These are phyloP conservation scores for Hyaloperonospora brassicae DNA, from an alignment of 352 stramenopile genomes.

Conservation along the genomic window DNA sequence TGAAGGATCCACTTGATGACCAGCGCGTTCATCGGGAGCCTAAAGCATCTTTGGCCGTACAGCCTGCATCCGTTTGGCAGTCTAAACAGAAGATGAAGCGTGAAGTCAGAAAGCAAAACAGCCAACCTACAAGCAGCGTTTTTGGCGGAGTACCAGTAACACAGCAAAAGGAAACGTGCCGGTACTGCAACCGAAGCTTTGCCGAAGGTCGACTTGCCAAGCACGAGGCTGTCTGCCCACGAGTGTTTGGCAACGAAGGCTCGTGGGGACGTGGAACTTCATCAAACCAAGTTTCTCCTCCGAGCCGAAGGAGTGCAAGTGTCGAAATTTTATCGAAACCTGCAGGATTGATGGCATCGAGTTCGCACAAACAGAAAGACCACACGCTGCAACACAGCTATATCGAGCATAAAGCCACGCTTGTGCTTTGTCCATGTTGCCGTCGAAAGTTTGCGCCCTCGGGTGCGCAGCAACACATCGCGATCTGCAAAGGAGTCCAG, in stretches of 20 bases:
- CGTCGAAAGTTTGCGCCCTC: constrained; percentile 74
- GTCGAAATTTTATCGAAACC: constrained; percentile 13
- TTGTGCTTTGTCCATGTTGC: constrained; percentile 78
- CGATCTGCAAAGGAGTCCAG: constrained; percentile 77
- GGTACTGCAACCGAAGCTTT: constrained; percentile 72
- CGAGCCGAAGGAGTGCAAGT: constrained; percentile 10
- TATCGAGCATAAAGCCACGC: constrained; percentile 66
- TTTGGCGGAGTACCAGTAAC: constrained; percentile 3
- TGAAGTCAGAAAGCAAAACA: constrained; percentile 12
- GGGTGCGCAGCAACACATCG: constrained; percentile 77
- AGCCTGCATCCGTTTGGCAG: not conserved
- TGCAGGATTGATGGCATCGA: constrained; percentile 11
- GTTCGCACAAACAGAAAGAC: constrained; percentile 35
- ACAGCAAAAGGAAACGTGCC: constrained; percentile 54
- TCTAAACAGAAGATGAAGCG: constrained; percentile 14
- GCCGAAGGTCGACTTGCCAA: constrained; percentile 71
- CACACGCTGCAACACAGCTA: constrained; percentile 64
- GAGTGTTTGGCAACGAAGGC: constrained; percentile 69
- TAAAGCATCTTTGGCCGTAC: constrained; percentile 1
- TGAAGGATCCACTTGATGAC: constrained; percentile 14
- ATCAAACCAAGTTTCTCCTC: constrained; percentile 8
- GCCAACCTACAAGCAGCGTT: constrained; percentile 6
- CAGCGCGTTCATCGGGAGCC: not conserved
- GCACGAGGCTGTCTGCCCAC: constrained; percentile 72
- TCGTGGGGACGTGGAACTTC: constrained; percentile 57